A percentile compares a stretch with the other conserved stretches of the same genome.
Conservation (phyloP, 176 grass and related monocot genomes). For the Paspalum notatum region DNA sequence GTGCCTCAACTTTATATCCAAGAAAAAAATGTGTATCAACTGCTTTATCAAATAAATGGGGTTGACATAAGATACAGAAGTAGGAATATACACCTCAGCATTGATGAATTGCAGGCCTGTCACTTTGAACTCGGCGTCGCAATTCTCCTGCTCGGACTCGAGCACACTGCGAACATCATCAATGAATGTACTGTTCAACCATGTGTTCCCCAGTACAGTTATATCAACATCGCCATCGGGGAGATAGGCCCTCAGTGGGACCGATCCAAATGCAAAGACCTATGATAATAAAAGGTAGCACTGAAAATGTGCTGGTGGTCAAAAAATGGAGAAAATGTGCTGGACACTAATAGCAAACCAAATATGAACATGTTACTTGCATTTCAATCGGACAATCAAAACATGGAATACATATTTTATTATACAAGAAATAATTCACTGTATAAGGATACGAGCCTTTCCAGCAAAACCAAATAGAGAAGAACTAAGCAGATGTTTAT, state of each 20-base stretch:
- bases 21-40: neutral
- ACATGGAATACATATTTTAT: neutral
- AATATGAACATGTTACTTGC: neutral
- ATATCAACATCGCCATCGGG: conserved; percentile 88
- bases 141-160: conserved; percentile 38
- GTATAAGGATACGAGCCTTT: no score
- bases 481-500: neutral
- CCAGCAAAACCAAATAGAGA: neutral
- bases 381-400: neutral
- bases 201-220: conserved; percentile 50
- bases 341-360: neutral
- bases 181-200: conserved; percentile 41
- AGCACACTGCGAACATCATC: conserved; percentile 50
- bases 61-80: neutral
- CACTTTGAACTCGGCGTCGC: conserved; percentile 48
- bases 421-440: neutral
- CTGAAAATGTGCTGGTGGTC: no score
- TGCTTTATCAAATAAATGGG: conserved; percentile 3
- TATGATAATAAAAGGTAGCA: conserved; percentile 26
- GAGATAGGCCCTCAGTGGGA: conserved; percentile 85
- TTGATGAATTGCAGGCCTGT: conserved; percentile 57
- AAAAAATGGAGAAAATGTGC: neutral
- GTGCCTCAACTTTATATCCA: neutral
- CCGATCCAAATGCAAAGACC: conserved; percentile 81
- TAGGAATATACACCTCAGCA: conserved; percentile 57